Evolutionary conservation across 2,329 filamentous ascomycete genomes (phyloP).

Genomic region (Orbilia brochopaga): DNA sequence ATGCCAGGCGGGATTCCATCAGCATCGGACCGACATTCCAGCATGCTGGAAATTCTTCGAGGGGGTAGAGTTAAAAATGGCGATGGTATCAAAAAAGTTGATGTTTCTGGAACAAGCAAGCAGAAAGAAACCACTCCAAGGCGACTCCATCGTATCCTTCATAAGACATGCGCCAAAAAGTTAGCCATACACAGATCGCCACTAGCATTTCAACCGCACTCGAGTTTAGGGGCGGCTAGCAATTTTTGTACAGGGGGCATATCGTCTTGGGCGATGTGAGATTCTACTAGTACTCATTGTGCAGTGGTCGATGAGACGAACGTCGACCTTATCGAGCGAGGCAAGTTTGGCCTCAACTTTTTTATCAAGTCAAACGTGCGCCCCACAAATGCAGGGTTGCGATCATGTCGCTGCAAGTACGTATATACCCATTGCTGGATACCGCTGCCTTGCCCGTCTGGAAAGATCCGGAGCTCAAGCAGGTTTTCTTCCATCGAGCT

Average conservation of each 20-base stretch:
- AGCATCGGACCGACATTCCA: neutral
- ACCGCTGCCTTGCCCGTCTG: neutral
- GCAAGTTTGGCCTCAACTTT: too few species aligned
- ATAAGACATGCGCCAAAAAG: conserved; percentile 1
- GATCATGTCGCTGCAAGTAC: too few species aligned
- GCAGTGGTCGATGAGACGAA: neutral
- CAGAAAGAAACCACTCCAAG: neutral
- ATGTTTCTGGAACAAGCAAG: neutral
- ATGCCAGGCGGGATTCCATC: neutral
- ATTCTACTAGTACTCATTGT: neutral
- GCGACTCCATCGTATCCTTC: neutral
- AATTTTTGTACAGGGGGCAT: neutral
- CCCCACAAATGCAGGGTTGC: neutral
- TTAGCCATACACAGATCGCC: neutral
- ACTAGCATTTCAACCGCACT: neutral
- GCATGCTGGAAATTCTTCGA: too few species aligned
- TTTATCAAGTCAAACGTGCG: neutral
- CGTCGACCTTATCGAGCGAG: neutral
- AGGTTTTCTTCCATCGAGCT: conserved; percentile 27
- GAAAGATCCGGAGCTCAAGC: conserved; percentile 10
- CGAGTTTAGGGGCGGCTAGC: neutral
- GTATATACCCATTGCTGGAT: neutral
- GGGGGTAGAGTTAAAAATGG: neutral
- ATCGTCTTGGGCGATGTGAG: neutral
- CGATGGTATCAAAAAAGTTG: neutral